A percentile compares a stretch with the other conserved stretches of the same genome.
Evolutionary conservation across 2,329 filamentous ascomycete species (phyloP).

Genomic region (Fusarium sp.): DNA sequence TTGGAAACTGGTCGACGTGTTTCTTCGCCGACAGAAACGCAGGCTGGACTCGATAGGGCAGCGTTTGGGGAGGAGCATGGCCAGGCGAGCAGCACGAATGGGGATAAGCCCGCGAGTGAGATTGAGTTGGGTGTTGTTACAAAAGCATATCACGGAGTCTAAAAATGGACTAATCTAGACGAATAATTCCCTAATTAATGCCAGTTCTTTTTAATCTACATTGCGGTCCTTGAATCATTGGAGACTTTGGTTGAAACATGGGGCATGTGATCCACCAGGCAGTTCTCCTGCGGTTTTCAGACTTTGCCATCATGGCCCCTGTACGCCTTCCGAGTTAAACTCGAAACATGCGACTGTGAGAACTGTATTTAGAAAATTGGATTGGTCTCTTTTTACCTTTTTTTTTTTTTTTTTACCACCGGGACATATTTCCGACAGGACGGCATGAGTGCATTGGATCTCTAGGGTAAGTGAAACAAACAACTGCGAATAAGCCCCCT

Average conservation of each 20-base stretch:
- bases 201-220: neutral
- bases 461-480: no score
- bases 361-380: neutral
- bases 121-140: constrained; percentile 40
- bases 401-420: no score
- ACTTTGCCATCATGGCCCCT: no score
- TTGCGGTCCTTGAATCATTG: neutral
- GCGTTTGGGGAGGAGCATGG: neutral
- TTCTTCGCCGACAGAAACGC: neutral
- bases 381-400: no score
- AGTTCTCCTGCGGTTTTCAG: no score
- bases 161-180: neutral
- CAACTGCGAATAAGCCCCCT: no score
- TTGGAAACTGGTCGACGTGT: neutral
- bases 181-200: neutral
- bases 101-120: constrained; percentile 22
- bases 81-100: constrained; percentile 8
- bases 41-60: neutral
- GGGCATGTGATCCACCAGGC: no score
- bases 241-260: neutral
- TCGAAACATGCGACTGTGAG: neutral
- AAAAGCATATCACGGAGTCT: constrained; percentile 40
- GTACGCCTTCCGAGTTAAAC: neutral
- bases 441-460: no score
- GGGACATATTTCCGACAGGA: no score